Percentiles rank a stretch among this genome's conserved stretches.
Conservation (phyloP, 164 flowering plant genomes). For the Nymphaea thermarum region DNA sequence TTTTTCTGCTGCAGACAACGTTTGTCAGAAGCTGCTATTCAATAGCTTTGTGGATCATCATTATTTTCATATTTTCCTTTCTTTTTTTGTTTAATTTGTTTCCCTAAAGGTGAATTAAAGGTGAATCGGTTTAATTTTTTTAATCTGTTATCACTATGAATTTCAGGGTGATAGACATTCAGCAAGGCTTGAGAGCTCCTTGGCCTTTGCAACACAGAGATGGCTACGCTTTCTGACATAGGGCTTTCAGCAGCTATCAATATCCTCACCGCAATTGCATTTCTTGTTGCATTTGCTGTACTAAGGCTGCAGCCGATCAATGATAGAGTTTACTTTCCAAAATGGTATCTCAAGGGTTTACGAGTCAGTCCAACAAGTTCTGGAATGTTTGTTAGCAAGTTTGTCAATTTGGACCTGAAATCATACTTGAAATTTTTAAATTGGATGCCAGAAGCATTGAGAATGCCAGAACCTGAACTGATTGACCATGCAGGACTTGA, state of each 20-base stretch:
- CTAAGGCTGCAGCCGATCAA: slow-evolving; percentile 66
- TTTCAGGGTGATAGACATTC: neutral
- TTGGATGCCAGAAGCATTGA: slow-evolving; percentile 74
- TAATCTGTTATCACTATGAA: neutral
- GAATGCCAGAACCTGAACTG: slow-evolving; percentile 81
- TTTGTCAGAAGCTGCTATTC: no score
- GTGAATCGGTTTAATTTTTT: neutral
- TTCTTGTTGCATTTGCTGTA: slow-evolving; percentile 62
- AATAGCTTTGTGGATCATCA: no score
- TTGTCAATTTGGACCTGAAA: slow-evolving; percentile 61
- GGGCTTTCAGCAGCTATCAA: slow-evolving; percentile 59
- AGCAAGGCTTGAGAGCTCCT: neutral
- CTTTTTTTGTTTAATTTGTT: no score
- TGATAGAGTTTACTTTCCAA: slow-evolving; percentile 80
- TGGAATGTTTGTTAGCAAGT: slow-evolving; percentile 43
- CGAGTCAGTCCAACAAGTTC: slow-evolving; percentile 37
- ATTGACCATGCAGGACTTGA: slow-evolving; percentile 84
- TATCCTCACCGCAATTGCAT: slow-evolving; percentile 53
- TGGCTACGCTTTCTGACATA: slow-evolving; percentile 59
- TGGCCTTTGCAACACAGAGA: slow-evolving; percentile 10
- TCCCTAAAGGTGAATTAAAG: no score
- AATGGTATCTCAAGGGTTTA: slow-evolving; percentile 72
- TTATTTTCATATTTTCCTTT: no score
- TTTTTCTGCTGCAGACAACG: no score
- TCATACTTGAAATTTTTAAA: slow-evolving; percentile 54